These are phyloP conservation scores for Maudiozyma saulgeensis DNA, from an alignment of 805 yeast species.

Conservation along the genomic window DNA sequence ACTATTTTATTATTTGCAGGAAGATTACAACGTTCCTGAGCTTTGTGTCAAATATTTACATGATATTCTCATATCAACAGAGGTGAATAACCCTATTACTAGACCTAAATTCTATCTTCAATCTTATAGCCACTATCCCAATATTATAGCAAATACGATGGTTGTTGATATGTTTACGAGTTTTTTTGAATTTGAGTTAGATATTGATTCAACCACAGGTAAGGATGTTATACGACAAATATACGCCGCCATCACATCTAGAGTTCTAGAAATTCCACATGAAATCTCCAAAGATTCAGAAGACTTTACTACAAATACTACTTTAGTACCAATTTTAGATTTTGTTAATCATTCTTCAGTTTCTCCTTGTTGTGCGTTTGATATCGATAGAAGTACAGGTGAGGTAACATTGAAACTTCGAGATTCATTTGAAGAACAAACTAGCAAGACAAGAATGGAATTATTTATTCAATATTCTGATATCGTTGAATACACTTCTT, in stretches of 20 bases:
- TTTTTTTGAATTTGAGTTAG: conserved; percentile 2
- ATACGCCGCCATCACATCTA: conserved; percentile 43
- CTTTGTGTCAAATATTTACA: conserved; percentile 13
- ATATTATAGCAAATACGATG: background rate
- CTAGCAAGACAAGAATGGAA: conserved; percentile 21
- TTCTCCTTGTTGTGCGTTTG: conserved; percentile 43
- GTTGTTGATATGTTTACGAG: conserved; percentile 4
- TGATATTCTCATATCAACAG: conserved; percentile 13
- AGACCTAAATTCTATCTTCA: conserved; percentile 8
- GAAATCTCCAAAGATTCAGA: conserved; percentile 21
- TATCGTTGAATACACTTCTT: conserved; percentile 34
- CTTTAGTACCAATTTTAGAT: conserved; percentile 59
- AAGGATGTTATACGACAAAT: conserved; percentile 11
- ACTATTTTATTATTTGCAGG: conserved; percentile 7
- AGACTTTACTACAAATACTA: conserved; percentile 40
- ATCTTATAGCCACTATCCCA: conserved; percentile 5
- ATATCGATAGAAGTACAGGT: conserved; percentile 37
- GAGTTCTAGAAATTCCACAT: conserved; percentile 58
- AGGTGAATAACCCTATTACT: conserved; percentile 6
- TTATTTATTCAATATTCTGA: conserved; percentile 38
- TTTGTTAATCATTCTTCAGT: conserved; percentile 51
- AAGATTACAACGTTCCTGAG: conserved; percentile 13
- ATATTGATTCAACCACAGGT: background rate
- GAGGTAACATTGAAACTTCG: conserved; percentile 35
- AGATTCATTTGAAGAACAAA: background rate